Percentiles rank a stretch among this genome's conserved stretches.
These are phyloP conservation scores for Phytophthora foliorum DNA, from an alignment of 352 stramenopile genomes.

Conservation along the genomic window DNA sequence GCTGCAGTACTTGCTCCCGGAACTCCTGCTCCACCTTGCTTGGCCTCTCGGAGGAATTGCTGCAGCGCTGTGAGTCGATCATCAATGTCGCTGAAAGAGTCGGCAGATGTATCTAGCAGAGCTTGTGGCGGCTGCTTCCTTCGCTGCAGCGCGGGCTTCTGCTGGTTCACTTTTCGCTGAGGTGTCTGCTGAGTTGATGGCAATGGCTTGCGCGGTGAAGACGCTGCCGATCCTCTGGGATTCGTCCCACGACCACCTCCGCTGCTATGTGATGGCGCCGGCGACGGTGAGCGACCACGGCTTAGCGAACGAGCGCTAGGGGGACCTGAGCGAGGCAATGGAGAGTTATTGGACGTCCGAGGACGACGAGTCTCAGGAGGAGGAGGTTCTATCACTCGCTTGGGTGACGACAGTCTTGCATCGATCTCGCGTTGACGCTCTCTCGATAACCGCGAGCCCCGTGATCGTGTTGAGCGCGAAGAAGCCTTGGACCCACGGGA, in stretches of 20 bases:
- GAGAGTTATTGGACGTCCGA: conserved; percentile 31
- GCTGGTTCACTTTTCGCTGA: conserved; percentile 11
- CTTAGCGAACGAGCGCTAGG: conserved; percentile 23
- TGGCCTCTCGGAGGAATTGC: conserved; percentile 85
- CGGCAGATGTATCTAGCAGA: conserved; percentile 69
- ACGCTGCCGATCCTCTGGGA: conserved; percentile 2
- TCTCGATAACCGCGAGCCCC: conserved; percentile 48
- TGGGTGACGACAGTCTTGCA: conserved; percentile 67
- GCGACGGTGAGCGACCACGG: conserved; percentile 43
- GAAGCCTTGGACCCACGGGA: conserved; percentile 68
- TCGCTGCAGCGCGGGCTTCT: conserved; percentile 13
- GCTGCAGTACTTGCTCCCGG: conserved; percentile 29
- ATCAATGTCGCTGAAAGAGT: conserved; percentile 90
- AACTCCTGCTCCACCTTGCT: conserved; percentile 49
- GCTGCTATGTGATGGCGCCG: conserved; percentile 22
- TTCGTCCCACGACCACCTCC: not conserved
- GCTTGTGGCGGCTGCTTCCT: conserved; percentile 40
- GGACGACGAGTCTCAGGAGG: conserved; percentile 18
- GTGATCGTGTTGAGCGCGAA: conserved; percentile 49
- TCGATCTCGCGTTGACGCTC: conserved; percentile 66
- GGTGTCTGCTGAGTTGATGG: conserved; percentile 14
- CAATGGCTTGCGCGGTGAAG: conserved; percentile 19
- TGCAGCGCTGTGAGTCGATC: conserved; percentile 84
- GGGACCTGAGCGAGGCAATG: conserved; percentile 30
- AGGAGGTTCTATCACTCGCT: conserved; percentile 36